Evolutionary conservation across 331 rosid genomes (phyloP).

Genomic region (Cydonia oblonga): DNA sequence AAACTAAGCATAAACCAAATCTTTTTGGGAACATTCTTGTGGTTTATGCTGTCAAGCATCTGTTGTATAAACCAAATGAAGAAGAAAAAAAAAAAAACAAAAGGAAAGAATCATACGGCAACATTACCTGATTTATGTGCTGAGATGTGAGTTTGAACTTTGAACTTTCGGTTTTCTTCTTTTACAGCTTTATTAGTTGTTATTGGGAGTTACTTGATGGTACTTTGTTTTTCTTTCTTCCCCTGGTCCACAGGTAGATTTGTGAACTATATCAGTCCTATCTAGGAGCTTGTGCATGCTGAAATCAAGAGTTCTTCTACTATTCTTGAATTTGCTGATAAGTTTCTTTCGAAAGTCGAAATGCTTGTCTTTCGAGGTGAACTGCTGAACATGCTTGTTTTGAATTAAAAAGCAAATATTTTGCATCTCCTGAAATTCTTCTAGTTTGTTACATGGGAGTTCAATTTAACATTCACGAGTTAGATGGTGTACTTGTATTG

Average conservation of each 20-base stretch:
- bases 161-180: not conserved
- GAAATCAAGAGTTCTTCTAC: not conserved
- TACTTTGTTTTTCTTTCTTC: not conserved
- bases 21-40: not conserved
- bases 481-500: constrained; percentile 8
- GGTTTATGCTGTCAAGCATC: not conserved
- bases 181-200: not conserved
- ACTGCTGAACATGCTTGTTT: constrained; percentile 13
- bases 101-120: not conserved
- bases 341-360: constrained; percentile 9
- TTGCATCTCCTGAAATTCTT: constrained; percentile 12
- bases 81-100: not conserved
- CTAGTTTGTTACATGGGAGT: not conserved
- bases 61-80: not conserved
- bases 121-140: not conserved
- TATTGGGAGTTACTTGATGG: constrained; percentile 5
- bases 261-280: constrained; percentile 47
- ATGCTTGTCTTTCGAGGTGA: constrained; percentile 9
- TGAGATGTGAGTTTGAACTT: not conserved
- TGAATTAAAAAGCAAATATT: constrained; percentile 5
- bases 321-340: constrained; percentile 1
- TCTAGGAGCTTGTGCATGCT: constrained; percentile 21
- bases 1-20: not conserved
- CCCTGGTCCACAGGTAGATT: constrained; percentile 38
- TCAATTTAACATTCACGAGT: constrained; percentile 6